phyloP scores from a whole-genome alignment of 257 asterid genomes.

The Solanum paucissectum region DNA sequence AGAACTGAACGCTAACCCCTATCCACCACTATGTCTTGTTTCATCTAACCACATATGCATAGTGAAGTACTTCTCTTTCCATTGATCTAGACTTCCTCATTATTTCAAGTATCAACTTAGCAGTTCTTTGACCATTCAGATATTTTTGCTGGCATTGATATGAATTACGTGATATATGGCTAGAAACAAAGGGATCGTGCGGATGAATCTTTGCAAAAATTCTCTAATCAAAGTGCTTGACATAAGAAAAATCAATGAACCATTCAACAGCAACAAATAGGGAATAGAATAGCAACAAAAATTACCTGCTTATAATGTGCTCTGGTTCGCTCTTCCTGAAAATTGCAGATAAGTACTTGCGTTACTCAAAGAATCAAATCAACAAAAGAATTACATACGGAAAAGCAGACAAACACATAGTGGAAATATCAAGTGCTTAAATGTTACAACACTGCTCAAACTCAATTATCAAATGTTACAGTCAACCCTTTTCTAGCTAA shows the following conservation, averaged over 20 bases:
- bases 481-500: background rate
- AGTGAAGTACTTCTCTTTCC: background rate
- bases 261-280: background rate
- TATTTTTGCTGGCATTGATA: background rate
- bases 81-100: background rate
- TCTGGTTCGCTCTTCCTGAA: conserved; percentile 63
- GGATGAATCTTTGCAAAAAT: background rate
- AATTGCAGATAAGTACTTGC: conserved; percentile 11
- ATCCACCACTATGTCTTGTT: background rate
- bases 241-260: background rate
- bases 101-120: background rate
- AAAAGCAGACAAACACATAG: background rate
- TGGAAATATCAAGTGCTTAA: background rate
- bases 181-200: background rate
- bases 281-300: background rate
- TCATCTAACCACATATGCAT: background rate
- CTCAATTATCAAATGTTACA: background rate
- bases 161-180: background rate
- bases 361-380: conserved; percentile 7
- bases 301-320: conserved; percentile 64
- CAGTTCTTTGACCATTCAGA: background rate
- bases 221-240: background rate
- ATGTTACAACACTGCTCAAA: background rate
- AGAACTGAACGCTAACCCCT: background rate
- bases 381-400: background rate